phyloP scores from a whole-genome alignment of 345 rosid species.

The Populus ilicifolia region DNA sequence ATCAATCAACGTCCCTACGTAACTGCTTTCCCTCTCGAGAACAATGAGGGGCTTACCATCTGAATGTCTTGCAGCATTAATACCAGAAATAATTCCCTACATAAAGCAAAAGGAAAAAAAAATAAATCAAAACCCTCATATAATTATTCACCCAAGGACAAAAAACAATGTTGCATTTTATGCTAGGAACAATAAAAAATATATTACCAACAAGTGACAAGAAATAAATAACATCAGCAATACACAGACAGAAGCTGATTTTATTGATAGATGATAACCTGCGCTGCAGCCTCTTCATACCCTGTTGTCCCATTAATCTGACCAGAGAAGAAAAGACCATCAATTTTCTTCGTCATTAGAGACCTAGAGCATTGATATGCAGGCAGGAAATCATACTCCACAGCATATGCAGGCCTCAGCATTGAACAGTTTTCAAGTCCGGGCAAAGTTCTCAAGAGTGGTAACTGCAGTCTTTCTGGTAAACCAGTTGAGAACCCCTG shows the following conservation, averaged over 20 bases:
- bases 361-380: slow-evolving; percentile 92
- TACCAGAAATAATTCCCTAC: slow-evolving; percentile 91
- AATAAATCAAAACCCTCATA: not conserved
- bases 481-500: slow-evolving; percentile 99
- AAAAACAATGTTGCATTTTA: too few relatives aligned
- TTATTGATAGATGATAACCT: slow-evolving; percentile 42
- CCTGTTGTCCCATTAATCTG: slow-evolving; percentile 99
- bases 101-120: not conserved
- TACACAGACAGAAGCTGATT: slow-evolving; percentile 11
- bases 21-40: slow-evolving; percentile 98
- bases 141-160: too few relatives aligned
- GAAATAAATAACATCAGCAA: slow-evolving; percentile 5
- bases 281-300: slow-evolving; percentile 99
- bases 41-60: slow-evolving; percentile 74
- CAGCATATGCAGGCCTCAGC: slow-evolving; percentile 99
- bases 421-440: slow-evolving; percentile 96
- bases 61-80: slow-evolving; percentile 88
- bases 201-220: not conserved
- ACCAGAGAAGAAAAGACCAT: slow-evolving; percentile 97
- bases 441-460: slow-evolving; percentile 92
- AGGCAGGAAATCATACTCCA: slow-evolving; percentile 95
- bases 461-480: slow-evolving; percentile 89
- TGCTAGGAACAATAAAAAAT: too few relatives aligned
- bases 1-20: slow-evolving; percentile 84
- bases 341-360: slow-evolving; percentile 88